Evolutionary conservation across 805 yeast species (phyloP), one percentile per base, ranked within the genome.

Genomic region (Wickerhamomyces canadensis): DNA sequence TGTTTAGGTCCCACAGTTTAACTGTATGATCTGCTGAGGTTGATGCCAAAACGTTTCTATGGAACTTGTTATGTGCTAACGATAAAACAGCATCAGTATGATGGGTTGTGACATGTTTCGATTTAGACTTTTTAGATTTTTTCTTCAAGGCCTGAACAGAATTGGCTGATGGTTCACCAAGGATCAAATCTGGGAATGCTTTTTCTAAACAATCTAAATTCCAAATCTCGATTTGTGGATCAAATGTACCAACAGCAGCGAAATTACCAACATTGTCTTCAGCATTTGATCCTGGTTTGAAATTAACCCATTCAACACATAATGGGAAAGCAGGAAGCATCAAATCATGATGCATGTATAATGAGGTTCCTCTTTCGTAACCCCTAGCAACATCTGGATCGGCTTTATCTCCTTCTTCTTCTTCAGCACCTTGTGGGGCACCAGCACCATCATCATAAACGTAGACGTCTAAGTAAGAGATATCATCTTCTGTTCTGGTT

Each of bases 281-380:
- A 12, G 69, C 74, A 6, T 29, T 18, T 15, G 41, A 25, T 15
- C 38, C 39, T 23, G 94, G 91, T 43, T 68, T 72, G 58, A 73
- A 84, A 60, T 86, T 84, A 45, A 93, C 60, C 98, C 98, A 91
- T 62, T 93, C 98, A 24, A 89, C 89, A 58, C 97, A 87, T 43
- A 93, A 71, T 29, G 98, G 98, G 72, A 93, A 91, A 2, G 96
- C 84, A 1, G 98, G 98, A 43, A 93, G 72, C 96, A 93, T 87
- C 49, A 91, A 64, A 60, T 93, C 98, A 61, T 93, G 98, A 58
- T 93, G 98, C 35, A 91, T 93, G 55, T 93, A 93, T 45, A 93
- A 65, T 27, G 80, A 76, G 37, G 81, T 74, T 34, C 78, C 93
- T 65, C 94, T 74, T 27, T 74, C 72, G 52, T 77, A 58, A 11